These are phyloP conservation scores for Moniliella sp. DNA, from an alignment of 1,284 basidiomycete genomes.

Conservation along the genomic window DNA sequence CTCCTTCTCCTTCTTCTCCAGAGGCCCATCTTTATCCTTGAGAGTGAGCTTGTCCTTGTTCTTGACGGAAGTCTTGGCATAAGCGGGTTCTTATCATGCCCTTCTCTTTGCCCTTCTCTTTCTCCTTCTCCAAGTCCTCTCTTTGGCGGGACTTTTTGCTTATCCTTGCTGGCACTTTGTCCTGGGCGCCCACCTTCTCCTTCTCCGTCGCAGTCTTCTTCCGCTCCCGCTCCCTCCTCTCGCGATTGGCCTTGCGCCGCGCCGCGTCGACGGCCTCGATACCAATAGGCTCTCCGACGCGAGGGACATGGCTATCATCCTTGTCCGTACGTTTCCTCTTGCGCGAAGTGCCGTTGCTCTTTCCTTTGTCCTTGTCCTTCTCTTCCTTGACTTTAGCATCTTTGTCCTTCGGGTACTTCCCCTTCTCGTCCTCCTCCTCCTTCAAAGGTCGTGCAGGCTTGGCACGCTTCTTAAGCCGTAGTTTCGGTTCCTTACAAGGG, in stretches of 20 bases:
- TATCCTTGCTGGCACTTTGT: neutral
- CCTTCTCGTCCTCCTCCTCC: too few species aligned
- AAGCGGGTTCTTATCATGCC: conserved; percentile 1
- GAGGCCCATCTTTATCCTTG: too few species aligned
- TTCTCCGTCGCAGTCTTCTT: neutral
- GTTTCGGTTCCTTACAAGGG: conserved; percentile 28
- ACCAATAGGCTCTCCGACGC: conserved; percentile 25
- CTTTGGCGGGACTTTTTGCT: neutral
- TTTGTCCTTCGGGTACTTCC: neutral
- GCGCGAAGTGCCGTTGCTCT: conserved; percentile 9
- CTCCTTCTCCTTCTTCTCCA: too few species aligned
- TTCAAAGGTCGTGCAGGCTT: neutral
- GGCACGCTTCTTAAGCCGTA: conserved; percentile 1
- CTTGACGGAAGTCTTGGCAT: conserved; percentile 6
- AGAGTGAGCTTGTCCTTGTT: too few species aligned
- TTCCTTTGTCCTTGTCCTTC: conserved; percentile 8
- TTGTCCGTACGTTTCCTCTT: conserved; percentile 23
- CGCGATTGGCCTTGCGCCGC: conserved; percentile 3
- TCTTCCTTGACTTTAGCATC: conserved; percentile 2
- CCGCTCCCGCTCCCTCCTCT: neutral
- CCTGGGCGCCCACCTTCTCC: neutral
- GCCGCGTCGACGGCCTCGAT: conserved; percentile 21
- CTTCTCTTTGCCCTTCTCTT: conserved; percentile 4
- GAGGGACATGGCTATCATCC: conserved; percentile 12
- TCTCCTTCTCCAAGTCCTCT: conserved; percentile 1